Conservation (phyloP, 352 stramenopile genomes). For the Peronospora destructor region DNA sequence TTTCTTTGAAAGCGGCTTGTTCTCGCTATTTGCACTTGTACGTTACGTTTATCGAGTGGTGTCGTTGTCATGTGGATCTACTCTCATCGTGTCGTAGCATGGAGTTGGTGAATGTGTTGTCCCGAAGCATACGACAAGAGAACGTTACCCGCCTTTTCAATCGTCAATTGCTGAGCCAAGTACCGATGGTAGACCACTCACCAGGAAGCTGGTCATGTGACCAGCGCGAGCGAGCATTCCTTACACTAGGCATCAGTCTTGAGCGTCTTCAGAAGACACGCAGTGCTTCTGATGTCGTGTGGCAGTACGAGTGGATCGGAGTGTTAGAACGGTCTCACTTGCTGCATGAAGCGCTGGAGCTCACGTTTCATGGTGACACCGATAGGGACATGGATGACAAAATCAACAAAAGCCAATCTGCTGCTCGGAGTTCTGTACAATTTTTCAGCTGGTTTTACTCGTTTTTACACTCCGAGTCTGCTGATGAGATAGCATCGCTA, state of each 20-base stretch:
- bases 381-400: neutral
- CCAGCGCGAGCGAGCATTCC: conserved; percentile 12
- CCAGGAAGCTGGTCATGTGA: conserved; percentile 6
- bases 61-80: conserved; percentile 20
- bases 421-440: conserved; percentile 6
- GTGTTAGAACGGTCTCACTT: conserved; percentile 22
- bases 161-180: conserved; percentile 19
- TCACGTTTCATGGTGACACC: conserved; percentile 8
- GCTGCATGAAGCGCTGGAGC: conserved; percentile 25
- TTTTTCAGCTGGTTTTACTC: conserved; percentile 53
- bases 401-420: neutral
- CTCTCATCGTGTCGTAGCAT: conserved; percentile 32
- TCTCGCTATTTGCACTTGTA: conserved; percentile 38
- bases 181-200: conserved; percentile 3
- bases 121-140: conserved; percentile 12
- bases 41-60: conserved; percentile 34
- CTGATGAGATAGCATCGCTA: conserved; percentile 16
- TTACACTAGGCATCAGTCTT: conserved; percentile 11
- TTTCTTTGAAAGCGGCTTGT: conserved; percentile 7
- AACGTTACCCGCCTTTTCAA: conserved; percentile 18
- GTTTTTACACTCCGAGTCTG: conserved; percentile 7
- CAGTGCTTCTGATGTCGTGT: conserved; percentile 13
- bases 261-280: conserved; percentile 13
- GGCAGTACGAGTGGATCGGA: conserved; percentile 35
- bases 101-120: conserved; percentile 32